phyloP scores from a whole-genome alignment of 805 yeast species.

The Starmera caribaea region DNA sequence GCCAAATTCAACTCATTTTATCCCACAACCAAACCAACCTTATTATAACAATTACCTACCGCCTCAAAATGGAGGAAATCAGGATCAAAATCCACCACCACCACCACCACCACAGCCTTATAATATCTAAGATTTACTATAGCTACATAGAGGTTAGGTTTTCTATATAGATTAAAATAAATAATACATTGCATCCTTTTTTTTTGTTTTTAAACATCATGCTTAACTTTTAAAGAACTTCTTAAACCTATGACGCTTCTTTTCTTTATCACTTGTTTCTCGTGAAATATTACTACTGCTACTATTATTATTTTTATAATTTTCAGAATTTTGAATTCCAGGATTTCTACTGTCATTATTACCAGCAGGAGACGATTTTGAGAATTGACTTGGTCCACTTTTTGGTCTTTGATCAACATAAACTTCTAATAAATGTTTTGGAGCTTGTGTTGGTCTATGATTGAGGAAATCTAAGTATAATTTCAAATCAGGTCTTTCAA shows the following conservation, averaged over 20 bases:
- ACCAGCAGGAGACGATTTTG: conserved; percentile 5
- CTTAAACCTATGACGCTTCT: conserved; percentile 36
- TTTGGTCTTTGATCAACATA: conserved; percentile 8
- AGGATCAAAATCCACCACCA: conserved; percentile 1
- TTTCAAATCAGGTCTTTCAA: conserved; percentile 30
- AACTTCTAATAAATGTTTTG: conserved; percentile 31
- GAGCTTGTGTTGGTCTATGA: conserved; percentile 28
- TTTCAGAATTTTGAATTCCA: conserved; percentile 3
- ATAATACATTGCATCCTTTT: conserved; percentile 5
- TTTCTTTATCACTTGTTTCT: conserved; percentile 22
- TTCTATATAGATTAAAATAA: not conserved
- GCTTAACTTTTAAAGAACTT: conserved; percentile 27
- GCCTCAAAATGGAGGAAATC: conserved; percentile 1
- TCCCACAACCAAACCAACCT: not conserved
- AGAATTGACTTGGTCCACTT: conserved; percentile 14
- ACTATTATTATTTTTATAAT: conserved; percentile 33
- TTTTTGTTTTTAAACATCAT: not conserved
- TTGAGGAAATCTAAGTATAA: conserved; percentile 27
- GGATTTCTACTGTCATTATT: conserved; percentile 5
- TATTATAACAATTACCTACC: not conserved
- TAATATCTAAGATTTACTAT: not conserved
- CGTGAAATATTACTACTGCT: conserved; percentile 16
- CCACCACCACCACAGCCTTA: not conserved
- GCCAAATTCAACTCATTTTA: not conserved
- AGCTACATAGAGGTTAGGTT: not conserved